Base-by-base conservation (phyloP, 805 yeast genomes). In the Hanseniaspora nectarophila region DNA sequence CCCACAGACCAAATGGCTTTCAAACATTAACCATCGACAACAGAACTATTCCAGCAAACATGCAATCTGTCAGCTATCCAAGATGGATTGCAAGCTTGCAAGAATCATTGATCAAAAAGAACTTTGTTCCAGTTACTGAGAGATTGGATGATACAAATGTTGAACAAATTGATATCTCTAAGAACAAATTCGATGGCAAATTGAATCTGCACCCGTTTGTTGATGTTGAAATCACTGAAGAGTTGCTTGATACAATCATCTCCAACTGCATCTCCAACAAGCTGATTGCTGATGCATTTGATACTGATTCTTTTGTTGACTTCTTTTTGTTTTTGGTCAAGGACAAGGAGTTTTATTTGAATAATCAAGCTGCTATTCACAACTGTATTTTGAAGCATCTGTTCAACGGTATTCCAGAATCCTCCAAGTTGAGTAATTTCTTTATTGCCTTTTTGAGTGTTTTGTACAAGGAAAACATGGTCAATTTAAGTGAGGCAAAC, bases 321-420 rank as follows among this genome's bases (percentile, higher is more conserved):
- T 46, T 46, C 15, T 46, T 38, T 31, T 31, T 37, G 23, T 29
- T 31, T 13, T n/a, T 46, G 6, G 21, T 31, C 26, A 28, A 23
- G 5, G 44, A 48, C 29, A 40, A 32, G 23, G 28, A 39, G 2
- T 48, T 48, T 32, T 48, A 39, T 15, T n/a, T 40, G 32, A 28
- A 37, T 15, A 40, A 42, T n/a, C 45, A 48, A 16, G 28, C 20
- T 8, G 39, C 20, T 9, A 31, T 48, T 29, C 28, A 39, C 8
- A n/a, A 32, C 8, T 32, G 28, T 24, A 15, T 48, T 18, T 20
- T 40, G 24, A 48, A 24, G n/a, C 31, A 32, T 26, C 18, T 48
- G 20, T 40, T 48, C 21, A 33, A 32, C 24, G 45, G 45, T 15
- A 31, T 48, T 13, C 52, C 52, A 26, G 52, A 48, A 7, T 24